Evolutionary conservation across 495 filamentous ascomycete species (phyloP).

Genomic region (Penicillium arizonense): DNA sequence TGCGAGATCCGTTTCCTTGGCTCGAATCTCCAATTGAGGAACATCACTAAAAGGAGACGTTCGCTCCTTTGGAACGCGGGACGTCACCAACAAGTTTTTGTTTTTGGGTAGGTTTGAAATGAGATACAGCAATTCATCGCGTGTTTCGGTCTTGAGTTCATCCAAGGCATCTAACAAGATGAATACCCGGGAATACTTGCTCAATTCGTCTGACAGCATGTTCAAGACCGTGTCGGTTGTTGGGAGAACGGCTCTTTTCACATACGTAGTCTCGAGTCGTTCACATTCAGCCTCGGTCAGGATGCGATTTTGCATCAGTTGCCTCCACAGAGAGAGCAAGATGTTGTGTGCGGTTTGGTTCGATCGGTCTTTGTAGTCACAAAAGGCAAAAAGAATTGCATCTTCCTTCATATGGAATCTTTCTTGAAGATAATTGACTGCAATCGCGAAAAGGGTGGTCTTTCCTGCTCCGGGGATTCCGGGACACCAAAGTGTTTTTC

Average conservation of each 20-base stretch:
- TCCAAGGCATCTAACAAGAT: neutral
- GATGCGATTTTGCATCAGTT: slow-evolving; percentile 1
- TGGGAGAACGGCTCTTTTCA: neutral
- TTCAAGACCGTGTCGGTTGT: neutral
- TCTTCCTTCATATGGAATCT: neutral
- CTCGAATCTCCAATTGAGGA: slow-evolving; percentile 1
- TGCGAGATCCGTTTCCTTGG: slow-evolving; percentile 1
- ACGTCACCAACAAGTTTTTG: neutral
- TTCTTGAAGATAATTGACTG: slow-evolving; percentile 1
- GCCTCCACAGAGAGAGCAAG: neutral
- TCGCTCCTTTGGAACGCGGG: neutral
- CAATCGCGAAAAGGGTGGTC: neutral
- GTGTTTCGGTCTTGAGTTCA: neutral
- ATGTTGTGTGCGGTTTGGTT: slow-evolving; percentile 1
- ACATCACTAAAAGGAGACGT: neutral
- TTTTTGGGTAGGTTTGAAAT: neutral
- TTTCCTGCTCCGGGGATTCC: slow-evolving; percentile 4
- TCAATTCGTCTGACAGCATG: neutral
- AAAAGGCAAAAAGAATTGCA: neutral
- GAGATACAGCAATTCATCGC: neutral
- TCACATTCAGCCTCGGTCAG: slow-evolving; percentile 1
- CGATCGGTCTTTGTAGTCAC: neutral
- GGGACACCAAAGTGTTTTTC: slow-evolving; percentile 2
- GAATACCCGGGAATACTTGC: slow-evolving; percentile 1
- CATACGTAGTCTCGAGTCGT: neutral